Evolutionary conservation across 2,329 filamentous ascomycete species (phyloP).

Genomic region (Periconia sp.): DNA sequence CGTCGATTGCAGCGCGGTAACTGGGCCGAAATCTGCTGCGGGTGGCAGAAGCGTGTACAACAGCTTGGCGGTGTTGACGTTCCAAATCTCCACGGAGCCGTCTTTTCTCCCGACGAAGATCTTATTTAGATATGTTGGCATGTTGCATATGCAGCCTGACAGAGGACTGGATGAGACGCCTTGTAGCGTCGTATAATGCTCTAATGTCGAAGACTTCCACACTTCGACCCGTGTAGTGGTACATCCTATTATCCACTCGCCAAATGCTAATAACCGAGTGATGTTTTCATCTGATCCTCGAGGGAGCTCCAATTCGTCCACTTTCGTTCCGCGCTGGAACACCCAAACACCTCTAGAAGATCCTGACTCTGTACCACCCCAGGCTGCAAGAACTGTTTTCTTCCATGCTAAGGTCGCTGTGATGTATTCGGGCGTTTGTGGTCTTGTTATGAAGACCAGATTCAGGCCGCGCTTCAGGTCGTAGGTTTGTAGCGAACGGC

Average conservation of each 20-base stretch:
- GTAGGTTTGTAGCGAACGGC: conserved; percentile 90
- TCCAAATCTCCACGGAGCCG: conserved; percentile 96
- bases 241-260: conserved; percentile 87
- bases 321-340: conserved; percentile 87
- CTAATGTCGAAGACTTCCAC: conserved; percentile 82
- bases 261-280: conserved; percentile 79
- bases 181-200: conserved; percentile 87
- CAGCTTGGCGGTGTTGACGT: conserved; percentile 87
- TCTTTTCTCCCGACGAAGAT: conserved; percentile 87
- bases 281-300: conserved; percentile 72
- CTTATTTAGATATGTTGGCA: conserved; percentile 97
- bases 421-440: conserved; percentile 84
- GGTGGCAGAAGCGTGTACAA: conserved; percentile 88
- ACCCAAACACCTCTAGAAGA: conserved; percentile 79
- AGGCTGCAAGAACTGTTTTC: conserved; percentile 85
- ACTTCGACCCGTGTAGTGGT: conserved; percentile 79
- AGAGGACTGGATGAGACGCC: conserved; percentile 69
- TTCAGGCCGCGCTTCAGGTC: conserved; percentile 89
- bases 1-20: conserved; percentile 86
- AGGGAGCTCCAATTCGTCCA: conserved; percentile 75
- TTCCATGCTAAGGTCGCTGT: conserved; percentile 90
- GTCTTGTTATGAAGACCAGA: conserved; percentile 89
- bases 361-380: conserved; percentile 67
- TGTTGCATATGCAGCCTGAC: conserved; percentile 79
- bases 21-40: conserved; percentile 72